Percentiles rank a stretch among this genome's conserved stretches.
These are phyloP conservation scores for Acrocalymma vagum DNA, from an alignment of 2,329 filamentous ascomycete genomes.

Conservation along the genomic window DNA sequence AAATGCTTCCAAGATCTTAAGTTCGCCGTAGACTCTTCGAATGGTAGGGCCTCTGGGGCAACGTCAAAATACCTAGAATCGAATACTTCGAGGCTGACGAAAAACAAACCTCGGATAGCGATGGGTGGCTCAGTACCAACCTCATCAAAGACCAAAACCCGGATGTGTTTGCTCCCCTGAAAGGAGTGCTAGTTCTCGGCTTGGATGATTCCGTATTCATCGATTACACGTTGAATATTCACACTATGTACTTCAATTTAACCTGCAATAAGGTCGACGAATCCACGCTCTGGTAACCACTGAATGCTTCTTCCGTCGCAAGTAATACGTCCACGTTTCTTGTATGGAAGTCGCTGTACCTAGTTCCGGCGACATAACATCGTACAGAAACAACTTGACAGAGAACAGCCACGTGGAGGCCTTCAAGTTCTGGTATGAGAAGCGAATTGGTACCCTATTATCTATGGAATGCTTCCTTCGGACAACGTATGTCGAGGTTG, in stretches of 20 bases:
- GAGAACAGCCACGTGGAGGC: background rate
- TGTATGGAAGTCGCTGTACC: too few relatives aligned
- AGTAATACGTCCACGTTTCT: too few relatives aligned
- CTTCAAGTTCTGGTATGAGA: background rate
- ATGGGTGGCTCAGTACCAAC: conserved; percentile 1
- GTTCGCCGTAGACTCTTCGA: too few relatives aligned
- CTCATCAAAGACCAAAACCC: too few relatives aligned
- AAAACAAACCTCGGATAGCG: background rate
- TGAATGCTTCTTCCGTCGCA: too few relatives aligned
- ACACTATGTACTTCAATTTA: background rate
- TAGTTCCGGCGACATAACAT: too few relatives aligned
- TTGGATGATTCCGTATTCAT: background rate
- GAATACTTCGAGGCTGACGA: conserved; percentile 5
- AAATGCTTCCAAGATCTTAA: too few relatives aligned
- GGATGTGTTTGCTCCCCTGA: background rate
- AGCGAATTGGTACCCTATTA: background rate
- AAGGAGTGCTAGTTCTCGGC: background rate
- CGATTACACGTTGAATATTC: background rate
- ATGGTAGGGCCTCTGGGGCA: too few relatives aligned
- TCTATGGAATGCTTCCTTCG: background rate
- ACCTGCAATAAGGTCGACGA: too few relatives aligned
- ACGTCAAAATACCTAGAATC: conserved; percentile 8
- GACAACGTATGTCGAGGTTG: background rate
- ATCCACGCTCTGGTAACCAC: too few relatives aligned
- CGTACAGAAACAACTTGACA: background rate